These are phyloP conservation scores for Leccinum pachyderme DNA, from an alignment of 1,284 basidiomycete genomes.

Conservation along the genomic window DNA sequence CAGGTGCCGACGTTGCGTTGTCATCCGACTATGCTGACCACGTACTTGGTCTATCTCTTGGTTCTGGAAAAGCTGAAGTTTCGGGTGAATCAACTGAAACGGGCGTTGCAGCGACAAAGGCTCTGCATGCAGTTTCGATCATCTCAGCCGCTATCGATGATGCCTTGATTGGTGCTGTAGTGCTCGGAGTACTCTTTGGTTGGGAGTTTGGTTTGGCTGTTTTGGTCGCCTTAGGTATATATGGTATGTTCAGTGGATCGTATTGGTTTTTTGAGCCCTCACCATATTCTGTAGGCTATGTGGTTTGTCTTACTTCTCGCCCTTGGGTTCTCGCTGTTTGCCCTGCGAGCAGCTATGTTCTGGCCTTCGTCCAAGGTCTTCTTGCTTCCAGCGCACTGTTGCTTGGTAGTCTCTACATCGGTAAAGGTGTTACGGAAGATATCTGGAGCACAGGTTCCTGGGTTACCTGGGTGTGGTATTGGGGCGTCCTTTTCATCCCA, in stretches of 20 bases:
- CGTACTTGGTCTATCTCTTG: slow-evolving; percentile 76
- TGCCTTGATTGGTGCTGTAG: slow-evolving; percentile 63
- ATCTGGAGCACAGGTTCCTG: slow-evolving; percentile 31
- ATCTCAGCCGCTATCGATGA: slow-evolving; percentile 79
- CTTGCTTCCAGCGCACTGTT: slow-evolving; percentile 78
- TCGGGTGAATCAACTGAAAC: slow-evolving; percentile 72
- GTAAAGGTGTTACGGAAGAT: slow-evolving; percentile 29
- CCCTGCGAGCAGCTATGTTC: slow-evolving; percentile 41
- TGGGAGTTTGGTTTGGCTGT: slow-evolving; percentile 71
- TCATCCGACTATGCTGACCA: slow-evolving; percentile 78
- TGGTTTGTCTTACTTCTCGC: slow-evolving; percentile 12
- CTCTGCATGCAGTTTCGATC: slow-evolving; percentile 85
- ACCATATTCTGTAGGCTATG: slow-evolving; percentile 11
- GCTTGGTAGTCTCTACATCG: slow-evolving; percentile 53
- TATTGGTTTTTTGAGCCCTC: not conserved
- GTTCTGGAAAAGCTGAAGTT: slow-evolving; percentile 38
- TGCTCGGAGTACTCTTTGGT: slow-evolving; percentile 64
- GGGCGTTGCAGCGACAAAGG: slow-evolving; percentile 85
- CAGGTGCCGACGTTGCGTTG: slow-evolving; percentile 81
- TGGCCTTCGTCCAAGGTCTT: slow-evolving; percentile 77
- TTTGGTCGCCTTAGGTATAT: slow-evolving; percentile 73
- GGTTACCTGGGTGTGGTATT: slow-evolving; percentile 33
- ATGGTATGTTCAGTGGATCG: slow-evolving; percentile 46
- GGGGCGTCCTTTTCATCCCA: slow-evolving; percentile 27
- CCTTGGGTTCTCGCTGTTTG: slow-evolving; percentile 9